Evolutionary conservation across 768 basidiomycete species (phyloP), one percentile per base, ranked within the genome.

Genomic region (Lactifluus volemus): DNA sequence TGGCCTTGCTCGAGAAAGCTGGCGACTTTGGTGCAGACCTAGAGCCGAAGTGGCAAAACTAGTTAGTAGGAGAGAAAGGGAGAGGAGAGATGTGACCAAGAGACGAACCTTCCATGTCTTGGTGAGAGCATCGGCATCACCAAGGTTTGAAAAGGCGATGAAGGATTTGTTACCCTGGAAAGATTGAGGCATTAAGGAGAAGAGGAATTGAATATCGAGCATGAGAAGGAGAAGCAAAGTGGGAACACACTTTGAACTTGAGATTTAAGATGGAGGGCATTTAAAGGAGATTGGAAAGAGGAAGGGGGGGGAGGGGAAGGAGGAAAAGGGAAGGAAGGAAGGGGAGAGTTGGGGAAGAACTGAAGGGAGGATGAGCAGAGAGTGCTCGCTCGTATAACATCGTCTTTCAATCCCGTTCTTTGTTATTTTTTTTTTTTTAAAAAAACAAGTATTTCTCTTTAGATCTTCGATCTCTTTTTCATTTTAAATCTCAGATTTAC

Each of bases 21-120:
- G 55, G 89, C 90, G 63, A 93, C 91, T 78, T 92, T 92, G 21
- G 90, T 90, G 76, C 90, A 92, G 72, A 91, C 88, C 88, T 89
- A 58, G 15, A 25, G 36, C 15, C 3, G 7, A 42, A 42, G 41
- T 42, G 58, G 59, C 58, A 10, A n/a, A 21, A 42, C 25, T 19
- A 25, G 12, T 12, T 34, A 44, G 41, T 54, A 30, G 19, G n/a
- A 53, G 49, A n/a, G 49, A 59, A 12, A 29, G 36, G 36, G 60
- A 53, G 36, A 49, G 66, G 53, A 21, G 44, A 55, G 56, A 49
- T 71, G 39, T 29, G 52, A 2, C 38, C 7, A 9, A 49, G 48
- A 66, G 48, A 66, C 58, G n/a, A 8, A 88, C 91, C 81, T 92
- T 92, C 91, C 91, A 93, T 67, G 91, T 93, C 79, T 85, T 89